A percentile compares a stretch with the other conserved stretches of the same genome.
Conservation (phyloP, 2,329 filamentous ascomycete genomes). For the Xylariales sp. region DNA sequence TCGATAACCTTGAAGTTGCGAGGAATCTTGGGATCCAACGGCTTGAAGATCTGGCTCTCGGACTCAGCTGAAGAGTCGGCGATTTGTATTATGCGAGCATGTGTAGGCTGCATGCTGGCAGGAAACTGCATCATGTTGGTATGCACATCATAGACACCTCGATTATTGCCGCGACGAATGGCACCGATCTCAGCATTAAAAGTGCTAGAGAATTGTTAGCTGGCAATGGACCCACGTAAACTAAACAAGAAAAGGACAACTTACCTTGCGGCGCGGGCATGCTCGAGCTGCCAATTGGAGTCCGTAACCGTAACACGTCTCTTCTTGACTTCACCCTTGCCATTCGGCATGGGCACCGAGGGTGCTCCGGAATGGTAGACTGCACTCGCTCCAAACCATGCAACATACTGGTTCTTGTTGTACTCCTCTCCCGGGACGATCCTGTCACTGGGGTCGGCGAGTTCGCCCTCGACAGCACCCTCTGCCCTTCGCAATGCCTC, state of each 20-base stretch:
- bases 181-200: constrained; percentile 76
- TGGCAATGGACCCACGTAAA: constrained; percentile 7
- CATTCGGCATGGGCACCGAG: constrained; percentile 67
- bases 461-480: constrained; percentile 78
- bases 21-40: constrained; percentile 43
- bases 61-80: constrained; percentile 19
- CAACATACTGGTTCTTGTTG: constrained; percentile 98
- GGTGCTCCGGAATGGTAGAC: constrained; percentile 86
- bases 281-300: constrained; percentile 94
- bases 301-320: constrained; percentile 84
- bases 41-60: constrained; percentile 37
- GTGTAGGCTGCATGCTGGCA: constrained; percentile 81
- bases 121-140: constrained; percentile 91
- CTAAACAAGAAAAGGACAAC: constrained; percentile 20
- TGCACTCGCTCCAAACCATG: constrained; percentile 94
- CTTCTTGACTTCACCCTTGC: constrained; percentile 78
- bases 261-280: constrained; percentile 85
- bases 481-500: constrained; percentile 69
- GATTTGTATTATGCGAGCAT: constrained; percentile 75
- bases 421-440: constrained; percentile 78
- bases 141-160: constrained; percentile 87
- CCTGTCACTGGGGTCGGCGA: constrained; percentile 85
- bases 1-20: constrained; percentile 56
- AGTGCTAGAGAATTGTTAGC: constrained; percentile 49
- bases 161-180: constrained; percentile 62